A percentile compares a stretch with the other conserved stretches of the same genome.
Conservation (phyloP, 2,329 filamentous ascomycete genomes). For the Botrytis galanthina region DNA sequence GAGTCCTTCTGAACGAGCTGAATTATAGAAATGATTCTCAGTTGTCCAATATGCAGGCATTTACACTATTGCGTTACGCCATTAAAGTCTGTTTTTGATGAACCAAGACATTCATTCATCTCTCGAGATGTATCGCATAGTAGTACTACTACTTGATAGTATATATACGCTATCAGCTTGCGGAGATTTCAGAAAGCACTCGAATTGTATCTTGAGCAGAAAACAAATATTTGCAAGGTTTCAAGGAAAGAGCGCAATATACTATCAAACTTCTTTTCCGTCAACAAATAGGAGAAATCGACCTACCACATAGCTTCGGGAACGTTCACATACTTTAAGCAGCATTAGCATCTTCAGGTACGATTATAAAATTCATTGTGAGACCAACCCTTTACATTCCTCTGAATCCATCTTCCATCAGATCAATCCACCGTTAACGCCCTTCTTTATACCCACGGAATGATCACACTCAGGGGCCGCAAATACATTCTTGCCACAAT, state of each 20-base stretch:
- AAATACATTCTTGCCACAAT: not conserved
- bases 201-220: too few relatives aligned
- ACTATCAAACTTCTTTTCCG: not conserved
- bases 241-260: not conserved
- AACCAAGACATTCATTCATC: not conserved
- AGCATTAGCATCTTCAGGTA: constrained; percentile 29
- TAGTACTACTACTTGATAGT: not conserved
- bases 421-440: constrained; percentile 20
- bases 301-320: not conserved
- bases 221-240: not conserved
- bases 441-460: constrained; percentile 11
- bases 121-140: not conserved
- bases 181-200: not conserved
- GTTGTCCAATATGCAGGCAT: not conserved
- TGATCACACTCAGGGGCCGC: not conserved
- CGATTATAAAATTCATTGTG: constrained; percentile 29
- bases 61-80: not conserved
- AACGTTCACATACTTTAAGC: constrained; percentile 24
- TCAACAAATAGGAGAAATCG: not conserved
- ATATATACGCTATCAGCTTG: not conserved
- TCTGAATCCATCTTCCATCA: constrained; percentile 13
- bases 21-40: not conserved
- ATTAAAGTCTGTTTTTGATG: not conserved
- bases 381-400: constrained; percentile 41
- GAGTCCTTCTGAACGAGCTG: not conserved